These are phyloP conservation scores for Knoxdaviesia proteae DNA, from an alignment of 2,329 filamentous ascomycete genomes.

Conservation along the genomic window DNA sequence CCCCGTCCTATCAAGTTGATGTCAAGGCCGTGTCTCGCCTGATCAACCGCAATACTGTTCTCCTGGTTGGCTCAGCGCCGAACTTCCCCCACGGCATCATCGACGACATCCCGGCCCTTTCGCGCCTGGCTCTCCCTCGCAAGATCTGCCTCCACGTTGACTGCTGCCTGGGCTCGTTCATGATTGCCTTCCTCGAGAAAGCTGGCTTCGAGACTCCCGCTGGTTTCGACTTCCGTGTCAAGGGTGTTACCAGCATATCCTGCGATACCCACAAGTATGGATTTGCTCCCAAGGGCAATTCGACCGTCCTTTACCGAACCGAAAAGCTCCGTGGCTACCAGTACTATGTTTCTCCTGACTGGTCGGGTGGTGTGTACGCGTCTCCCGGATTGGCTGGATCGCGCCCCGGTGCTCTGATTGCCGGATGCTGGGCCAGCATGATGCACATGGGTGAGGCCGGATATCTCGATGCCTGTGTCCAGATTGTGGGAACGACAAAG, in stretches of 20 bases:
- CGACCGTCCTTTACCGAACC: constrained; percentile 74
- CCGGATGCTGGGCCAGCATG: constrained; percentile 83
- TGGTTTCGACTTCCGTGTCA: constrained; percentile 74
- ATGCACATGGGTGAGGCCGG: constrained; percentile 75
- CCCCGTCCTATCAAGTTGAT: constrained; percentile 69
- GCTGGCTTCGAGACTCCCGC: constrained; percentile 78
- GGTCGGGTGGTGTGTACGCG: constrained; percentile 90
- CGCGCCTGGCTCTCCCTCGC: constrained; percentile 58
- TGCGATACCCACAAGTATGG: constrained; percentile 99
- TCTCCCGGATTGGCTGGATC: constrained; percentile 83
- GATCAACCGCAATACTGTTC: constrained; percentile 81
- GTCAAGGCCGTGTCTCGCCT: constrained; percentile 58
- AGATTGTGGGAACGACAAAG: constrained; percentile 75
- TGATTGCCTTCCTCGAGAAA: constrained; percentile 76
- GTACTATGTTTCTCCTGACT: constrained; percentile 90
- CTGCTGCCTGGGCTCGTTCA: constrained; percentile 90
- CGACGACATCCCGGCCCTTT: constrained; percentile 75
- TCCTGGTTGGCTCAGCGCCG: constrained; percentile 84
- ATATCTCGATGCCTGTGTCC: constrained; percentile 68
- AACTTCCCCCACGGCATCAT: constrained; percentile 98
- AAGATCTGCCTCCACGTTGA: constrained; percentile 85
- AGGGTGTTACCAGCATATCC: constrained; percentile 84
- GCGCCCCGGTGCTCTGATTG: constrained; percentile 80
- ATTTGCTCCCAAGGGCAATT: constrained; percentile 95
- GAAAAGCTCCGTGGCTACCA: constrained; percentile 64